These are phyloP conservation scores for Aspergillus campestris DNA, from an alignment of 495 filamentous ascomycete genomes.

Conservation along the genomic window DNA sequence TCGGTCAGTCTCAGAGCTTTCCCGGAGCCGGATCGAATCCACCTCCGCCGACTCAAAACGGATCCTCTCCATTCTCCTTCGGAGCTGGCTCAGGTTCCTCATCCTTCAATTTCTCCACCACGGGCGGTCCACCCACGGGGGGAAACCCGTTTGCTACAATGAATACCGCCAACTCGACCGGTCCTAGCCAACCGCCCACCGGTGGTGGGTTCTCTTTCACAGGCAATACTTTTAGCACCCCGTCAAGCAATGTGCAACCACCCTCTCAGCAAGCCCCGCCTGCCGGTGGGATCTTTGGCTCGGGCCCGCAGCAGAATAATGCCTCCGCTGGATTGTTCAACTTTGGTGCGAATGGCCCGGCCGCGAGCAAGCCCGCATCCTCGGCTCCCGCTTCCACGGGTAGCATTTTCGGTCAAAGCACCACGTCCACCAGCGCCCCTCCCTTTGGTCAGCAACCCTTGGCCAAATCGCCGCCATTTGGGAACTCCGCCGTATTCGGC, in stretches of 20 bases:
- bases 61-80: conserved; percentile 32
- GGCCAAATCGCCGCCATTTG: conserved; percentile 17
- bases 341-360: conserved; percentile 13
- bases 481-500: conserved; percentile 16
- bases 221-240: conserved; percentile 28
- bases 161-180: no score
- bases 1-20: conserved; percentile 42
- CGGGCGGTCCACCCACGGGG: conserved; percentile 13
- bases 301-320: conserved; percentile 9
- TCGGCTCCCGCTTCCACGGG: conserved; percentile 10
- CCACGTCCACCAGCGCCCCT: conserved; percentile 10
- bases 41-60: conserved; percentile 20
- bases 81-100: conserved; percentile 18
- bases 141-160: conserved; percentile 36
- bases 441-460: conserved; percentile 15
- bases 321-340: conserved; percentile 15
- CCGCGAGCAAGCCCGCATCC: conserved; percentile 8
- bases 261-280: conserved; percentile 15
- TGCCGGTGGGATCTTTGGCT: conserved; percentile 14
- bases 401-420: conserved; percentile 19
- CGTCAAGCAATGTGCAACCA: conserved; percentile 11
- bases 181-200: conserved; percentile 12
- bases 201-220: conserved; percentile 18
- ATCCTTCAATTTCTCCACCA: conserved; percentile 32
- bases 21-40: conserved; percentile 26